Percentiles rank a stretch among this genome's conserved stretches.
Conservation (phyloP, 2,329 filamentous ascomycete species). For the Diaporthe vexans region DNA sequence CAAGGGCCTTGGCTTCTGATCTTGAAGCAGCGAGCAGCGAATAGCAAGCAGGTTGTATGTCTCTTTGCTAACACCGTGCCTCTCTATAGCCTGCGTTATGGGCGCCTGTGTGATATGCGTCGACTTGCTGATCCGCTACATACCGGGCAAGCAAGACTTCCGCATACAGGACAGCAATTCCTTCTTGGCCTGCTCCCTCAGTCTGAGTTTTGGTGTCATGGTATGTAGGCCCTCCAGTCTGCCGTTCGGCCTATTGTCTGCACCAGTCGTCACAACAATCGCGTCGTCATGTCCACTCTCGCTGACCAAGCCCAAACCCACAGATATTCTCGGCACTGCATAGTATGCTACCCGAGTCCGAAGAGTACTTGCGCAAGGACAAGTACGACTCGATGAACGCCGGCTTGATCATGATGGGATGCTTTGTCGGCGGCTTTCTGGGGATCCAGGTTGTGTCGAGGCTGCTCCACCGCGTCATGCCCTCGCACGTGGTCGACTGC, state of each 20-base stretch:
- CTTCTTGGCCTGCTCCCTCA: constrained; percentile 90
- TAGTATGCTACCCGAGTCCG: constrained; percentile 92
- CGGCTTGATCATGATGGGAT: constrained; percentile 76
- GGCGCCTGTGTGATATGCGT: constrained; percentile 90
- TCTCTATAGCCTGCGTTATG: constrained; percentile 70
- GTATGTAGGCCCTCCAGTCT: constrained; percentile 62
- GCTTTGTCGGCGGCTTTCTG: constrained; percentile 79
- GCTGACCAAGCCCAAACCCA: constrained; percentile 6
- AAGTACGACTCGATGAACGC: constrained; percentile 77
- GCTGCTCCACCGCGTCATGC: constrained; percentile 79
- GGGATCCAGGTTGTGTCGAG: constrained; percentile 82
- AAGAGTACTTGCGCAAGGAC: constrained; percentile 79
- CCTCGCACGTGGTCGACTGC: constrained; percentile 85
- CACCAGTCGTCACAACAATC: constrained; percentile 16
- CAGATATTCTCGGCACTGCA: constrained; percentile 93
- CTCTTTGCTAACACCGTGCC: constrained; percentile 19
- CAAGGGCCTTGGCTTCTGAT: constrained; percentile 4
- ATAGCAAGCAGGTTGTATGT: background rate
- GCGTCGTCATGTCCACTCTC: background rate
- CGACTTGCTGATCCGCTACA: constrained; percentile 79
- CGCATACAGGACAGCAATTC: constrained; percentile 89
- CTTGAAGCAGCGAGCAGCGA: background rate
- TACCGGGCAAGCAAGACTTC: constrained; percentile 83
- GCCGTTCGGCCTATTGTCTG: background rate
- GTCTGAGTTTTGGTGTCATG: constrained; percentile 96